Conservation (phyloP, 2,329 filamentous ascomycete genomes). For the Colletotrichum caudatum region DNA sequence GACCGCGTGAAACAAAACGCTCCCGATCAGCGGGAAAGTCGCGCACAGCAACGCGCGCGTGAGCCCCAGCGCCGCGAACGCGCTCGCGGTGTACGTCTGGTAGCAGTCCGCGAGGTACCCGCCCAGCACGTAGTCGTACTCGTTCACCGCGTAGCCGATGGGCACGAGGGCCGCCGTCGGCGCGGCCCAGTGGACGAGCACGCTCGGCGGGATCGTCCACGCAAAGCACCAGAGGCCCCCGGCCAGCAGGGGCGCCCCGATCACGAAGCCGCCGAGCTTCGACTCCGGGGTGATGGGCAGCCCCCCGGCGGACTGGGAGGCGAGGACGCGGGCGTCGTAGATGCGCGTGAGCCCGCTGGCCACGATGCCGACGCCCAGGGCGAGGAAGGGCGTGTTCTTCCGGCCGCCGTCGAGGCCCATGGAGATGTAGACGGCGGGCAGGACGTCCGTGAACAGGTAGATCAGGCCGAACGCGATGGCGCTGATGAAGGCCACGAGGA, state of each 20-base stretch:
- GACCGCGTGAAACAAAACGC: slow-evolving; percentile 3
- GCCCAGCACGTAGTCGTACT: slow-evolving; percentile 49
- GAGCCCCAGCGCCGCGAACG: slow-evolving; percentile 16
- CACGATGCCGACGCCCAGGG: slow-evolving; percentile 10
- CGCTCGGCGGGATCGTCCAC: slow-evolving; percentile 59
- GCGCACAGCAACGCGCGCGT: slow-evolving; percentile 15
- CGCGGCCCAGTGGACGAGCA: slow-evolving; percentile 53
- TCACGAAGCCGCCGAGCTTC: slow-evolving; percentile 50
- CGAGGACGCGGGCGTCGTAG: slow-evolving; percentile 2
- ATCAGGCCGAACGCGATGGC: slow-evolving; percentile 25
- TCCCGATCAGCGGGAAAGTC: slow-evolving; percentile 18
- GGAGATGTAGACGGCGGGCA: slow-evolving; percentile 9
- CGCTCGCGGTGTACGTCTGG: slow-evolving; percentile 18
- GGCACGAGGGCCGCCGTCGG: slow-evolving; percentile 55
- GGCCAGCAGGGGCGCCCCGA: slow-evolving; percentile 58
- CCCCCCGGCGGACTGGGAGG: slow-evolving; percentile 6
- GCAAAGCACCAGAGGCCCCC: slow-evolving; percentile 59
- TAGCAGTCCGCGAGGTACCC: slow-evolving; percentile 33
- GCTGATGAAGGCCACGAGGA: slow-evolving; percentile 16
- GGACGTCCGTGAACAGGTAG: slow-evolving; percentile 26
- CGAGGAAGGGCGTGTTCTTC: slow-evolving; percentile 23
- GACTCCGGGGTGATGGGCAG: slow-evolving; percentile 39
- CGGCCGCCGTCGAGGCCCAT: slow-evolving; percentile 13
- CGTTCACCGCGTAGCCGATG: slow-evolving; percentile 61
- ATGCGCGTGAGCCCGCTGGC: slow-evolving; percentile 15